A percentile compares a stretch with the other conserved stretches of the same genome.
Evolutionary conservation across 2,329 filamentous ascomycete species (phyloP).

Genomic region (Chrysosporium queenslandicum): DNA sequence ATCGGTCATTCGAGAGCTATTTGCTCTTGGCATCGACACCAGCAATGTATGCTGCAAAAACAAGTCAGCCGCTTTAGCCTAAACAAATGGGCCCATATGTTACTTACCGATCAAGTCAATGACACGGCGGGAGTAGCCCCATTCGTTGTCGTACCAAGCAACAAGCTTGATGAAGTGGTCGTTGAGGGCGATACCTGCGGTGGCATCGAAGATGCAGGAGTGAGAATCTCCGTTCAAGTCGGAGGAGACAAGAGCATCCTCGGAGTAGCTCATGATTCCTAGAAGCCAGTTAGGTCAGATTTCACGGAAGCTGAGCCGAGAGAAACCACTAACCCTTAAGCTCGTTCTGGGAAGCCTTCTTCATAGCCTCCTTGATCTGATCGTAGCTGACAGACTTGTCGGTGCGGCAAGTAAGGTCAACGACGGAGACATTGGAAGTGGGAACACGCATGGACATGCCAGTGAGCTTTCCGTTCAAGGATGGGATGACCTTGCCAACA

Average conservation of each 20-base stretch:
- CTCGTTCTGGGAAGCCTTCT: conserved; percentile 69
- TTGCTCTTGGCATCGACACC: conserved; percentile 52
- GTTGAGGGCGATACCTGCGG: conserved; percentile 98
- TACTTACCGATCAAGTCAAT: conserved; percentile 56
- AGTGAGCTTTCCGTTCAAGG: conserved; percentile 97
- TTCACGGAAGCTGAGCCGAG: not conserved
- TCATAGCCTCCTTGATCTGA: conserved; percentile 85
- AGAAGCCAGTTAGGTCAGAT: conserved; percentile 10
- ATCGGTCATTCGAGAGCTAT: conserved; percentile 31
- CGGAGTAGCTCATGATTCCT: conserved; percentile 88
- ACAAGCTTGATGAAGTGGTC: conserved; percentile 98
- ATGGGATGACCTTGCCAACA: conserved; percentile 98
- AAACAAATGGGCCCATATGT: not conserved
- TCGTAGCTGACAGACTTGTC: conserved; percentile 70
- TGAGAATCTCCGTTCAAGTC: conserved; percentile 85
- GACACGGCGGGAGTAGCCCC: conserved; percentile 96
- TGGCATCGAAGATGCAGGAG: conserved; percentile 98
- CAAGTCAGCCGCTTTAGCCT: not conserved
- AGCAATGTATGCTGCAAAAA: conserved; percentile 59
- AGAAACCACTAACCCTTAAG: conserved; percentile 62
- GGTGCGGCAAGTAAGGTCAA: conserved; percentile 88
- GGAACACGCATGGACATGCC: conserved; percentile 99
- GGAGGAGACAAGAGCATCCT: conserved; percentile 90
- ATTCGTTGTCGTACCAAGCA: conserved; percentile 99
- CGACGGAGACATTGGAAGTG: conserved; percentile 96